Percentiles rank a stretch among this genome's conserved stretches.
These are phyloP conservation scores for Gillenia trifoliata DNA, from an alignment of 306 rosid species.

Conservation along the genomic window DNA sequence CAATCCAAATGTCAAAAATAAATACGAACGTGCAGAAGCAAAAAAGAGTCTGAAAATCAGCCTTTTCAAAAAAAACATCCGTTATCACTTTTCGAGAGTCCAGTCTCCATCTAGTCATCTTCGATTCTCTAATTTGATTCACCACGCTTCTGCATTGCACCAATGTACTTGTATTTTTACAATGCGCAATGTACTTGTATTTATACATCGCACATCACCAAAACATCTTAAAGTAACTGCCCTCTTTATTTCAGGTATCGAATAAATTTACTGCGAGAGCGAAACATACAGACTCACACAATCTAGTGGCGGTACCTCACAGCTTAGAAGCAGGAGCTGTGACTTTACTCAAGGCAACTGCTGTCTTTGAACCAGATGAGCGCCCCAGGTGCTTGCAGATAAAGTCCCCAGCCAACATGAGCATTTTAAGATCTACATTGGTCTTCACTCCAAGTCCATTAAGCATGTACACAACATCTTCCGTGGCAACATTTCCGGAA, in stretches of 20 bases:
- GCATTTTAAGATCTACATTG: conserved; percentile 62
- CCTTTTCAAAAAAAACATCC: too few relatives aligned
- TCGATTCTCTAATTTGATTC: background rate
- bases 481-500: conserved; percentile 87
- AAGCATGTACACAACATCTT: conserved; percentile 91
- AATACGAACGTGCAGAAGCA: too few relatives aligned
- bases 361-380: conserved; percentile 65
- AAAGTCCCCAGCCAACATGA: conserved; percentile 81
- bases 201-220: background rate
- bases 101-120: background rate
- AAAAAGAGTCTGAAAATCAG: too few relatives aligned
- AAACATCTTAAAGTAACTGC: background rate
- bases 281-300: too few relatives aligned
- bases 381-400: conserved; percentile 80
- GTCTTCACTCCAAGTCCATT: conserved; percentile 77
- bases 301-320: conserved; percentile 30
- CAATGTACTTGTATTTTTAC: too few relatives aligned
- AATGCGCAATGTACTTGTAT: background rate
- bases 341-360: conserved; percentile 58
- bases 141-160: background rate
- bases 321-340: conserved; percentile 55
- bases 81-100: too few relatives aligned
- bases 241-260: background rate
- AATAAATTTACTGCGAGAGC: background rate
- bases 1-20: too few relatives aligned